Evolutionary conservation across 768 basidiomycete species (phyloP).

Genomic region (Suillus placidus): DNA sequence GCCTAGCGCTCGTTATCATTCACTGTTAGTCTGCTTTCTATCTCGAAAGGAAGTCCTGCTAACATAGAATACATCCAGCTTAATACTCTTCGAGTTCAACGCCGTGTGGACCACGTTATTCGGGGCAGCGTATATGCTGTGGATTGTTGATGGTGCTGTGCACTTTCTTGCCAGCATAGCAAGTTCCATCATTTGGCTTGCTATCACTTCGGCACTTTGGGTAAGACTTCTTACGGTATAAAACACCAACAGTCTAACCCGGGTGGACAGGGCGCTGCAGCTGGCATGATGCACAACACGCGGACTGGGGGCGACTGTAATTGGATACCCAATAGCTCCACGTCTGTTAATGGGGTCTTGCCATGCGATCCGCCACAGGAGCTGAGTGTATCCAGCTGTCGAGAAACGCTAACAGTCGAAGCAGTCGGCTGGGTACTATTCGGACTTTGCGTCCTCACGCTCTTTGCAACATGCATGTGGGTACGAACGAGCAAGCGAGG

Average conservation of each 20-base stretch:
- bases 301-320: conserved; percentile 62
- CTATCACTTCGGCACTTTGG: conserved; percentile 68
- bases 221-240: conserved; percentile 38
- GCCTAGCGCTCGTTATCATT: conserved; percentile 64
- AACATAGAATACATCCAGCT: conserved; percentile 32
- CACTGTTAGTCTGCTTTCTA: conserved; percentile 48
- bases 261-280: conserved; percentile 58
- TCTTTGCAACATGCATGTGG: conserved; percentile 59
- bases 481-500: conserved; percentile 41
- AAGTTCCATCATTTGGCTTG: conserved; percentile 75
- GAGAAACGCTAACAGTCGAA: conserved; percentile 73
- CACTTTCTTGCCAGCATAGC: conserved; percentile 77
- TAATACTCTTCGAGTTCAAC: conserved; percentile 64
- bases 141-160: conserved; percentile 66
- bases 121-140: conserved; percentile 68
- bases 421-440: conserved; percentile 80
- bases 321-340: conserved; percentile 42
- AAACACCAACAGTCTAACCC: conserved; percentile 4
- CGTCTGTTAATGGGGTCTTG: conserved; percentile 26
- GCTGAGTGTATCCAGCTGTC: conserved; percentile 50
- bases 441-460: conserved; percentile 56
- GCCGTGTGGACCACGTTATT: conserved; percentile 78
- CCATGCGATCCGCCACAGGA: conserved; percentile 26
- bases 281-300: conserved; percentile 69
- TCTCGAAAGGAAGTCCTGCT: conserved; percentile 8